These are phyloP conservation scores for Periconia macrospinosa DNA, from an alignment of 2,329 filamentous ascomycete species.

Conservation along the genomic window DNA sequence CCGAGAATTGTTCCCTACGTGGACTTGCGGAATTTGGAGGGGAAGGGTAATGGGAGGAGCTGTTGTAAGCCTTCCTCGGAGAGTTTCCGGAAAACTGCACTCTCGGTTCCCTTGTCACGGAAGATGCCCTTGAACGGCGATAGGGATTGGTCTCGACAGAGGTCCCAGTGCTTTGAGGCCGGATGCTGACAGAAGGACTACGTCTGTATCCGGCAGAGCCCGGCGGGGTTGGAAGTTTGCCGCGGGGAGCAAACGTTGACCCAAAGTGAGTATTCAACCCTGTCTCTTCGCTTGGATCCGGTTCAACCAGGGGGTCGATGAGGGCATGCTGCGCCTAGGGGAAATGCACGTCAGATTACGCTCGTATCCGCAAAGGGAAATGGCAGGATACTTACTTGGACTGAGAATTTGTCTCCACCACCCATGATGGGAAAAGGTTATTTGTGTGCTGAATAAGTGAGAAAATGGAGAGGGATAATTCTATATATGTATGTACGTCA, in stretches of 20 bases:
- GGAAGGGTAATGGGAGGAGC: slow-evolving; percentile 55
- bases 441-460: background rate
- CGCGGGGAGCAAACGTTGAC: slow-evolving; percentile 47
- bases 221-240: slow-evolving; percentile 32
- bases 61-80: slow-evolving; percentile 34
- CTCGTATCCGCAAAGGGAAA: background rate
- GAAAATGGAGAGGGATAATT: slow-evolving; percentile 1
- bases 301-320: slow-evolving; percentile 69
- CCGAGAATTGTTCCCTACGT: slow-evolving; percentile 43
- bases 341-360: slow-evolving; percentile 10
- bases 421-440: slow-evolving; percentile 12
- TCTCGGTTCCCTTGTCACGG: slow-evolving; percentile 28
- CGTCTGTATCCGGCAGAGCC: slow-evolving; percentile 32
- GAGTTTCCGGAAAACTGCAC: slow-evolving; percentile 18
- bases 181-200: slow-evolving; percentile 24
- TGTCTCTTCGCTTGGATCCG: slow-evolving; percentile 68
- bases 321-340: slow-evolving; percentile 65
- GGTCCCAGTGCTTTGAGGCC: slow-evolving; percentile 38
- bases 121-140: slow-evolving; percentile 38
- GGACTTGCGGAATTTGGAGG: slow-evolving; percentile 60
- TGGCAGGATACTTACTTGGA: slow-evolving; percentile 15
- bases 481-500: background rate
- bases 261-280: slow-evolving; percentile 63
- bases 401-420: slow-evolving; percentile 14
- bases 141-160: slow-evolving; percentile 50